Base-by-base conservation (phyloP, 2,329 filamentous ascomycete genomes). In the Alternaria triticimaculans region DNA sequence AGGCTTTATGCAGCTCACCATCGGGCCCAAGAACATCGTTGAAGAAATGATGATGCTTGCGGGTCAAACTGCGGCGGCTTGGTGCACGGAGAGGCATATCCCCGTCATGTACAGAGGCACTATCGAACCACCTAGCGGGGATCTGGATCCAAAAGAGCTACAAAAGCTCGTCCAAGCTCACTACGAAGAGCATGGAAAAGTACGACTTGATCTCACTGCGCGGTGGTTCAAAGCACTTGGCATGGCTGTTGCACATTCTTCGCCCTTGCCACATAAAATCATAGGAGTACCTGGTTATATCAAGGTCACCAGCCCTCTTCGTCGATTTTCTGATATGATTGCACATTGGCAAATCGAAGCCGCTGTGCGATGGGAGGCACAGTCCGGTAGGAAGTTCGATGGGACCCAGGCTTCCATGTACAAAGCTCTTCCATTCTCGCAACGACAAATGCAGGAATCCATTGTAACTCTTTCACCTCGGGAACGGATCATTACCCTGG, bases 271-370 rank as follows among this genome's bases (percentile, higher is more conserved):
- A 14, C 87, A 90, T 69, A 75, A 78, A 5, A 75, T 83, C 8
- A 78, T 89, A 3, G 87, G 86, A 37, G 76, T 87, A 26, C 77
- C 83, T 26, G 74, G 82, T 25, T 90, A 90, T 70, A 76, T 84
- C 62, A 89, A 87, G 76, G 83, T 84, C 55, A 90, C 88, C 0
- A 88, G 85, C 70, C 88, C 88, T 2, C 80, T 90, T 21, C 85
- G 88, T 55, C 83, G 88, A 41, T 90, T 86, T 74, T 82, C 81
- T 50, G 88, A 90, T 75, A 83, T 90, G 73, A 81, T 90, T 49
- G 80, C 83, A 11, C 88, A 90, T 72, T 90, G 88, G 83, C 88
- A 90, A 68, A 88, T 89, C 50, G 87, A 90, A 79, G 85, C 87
- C 7, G 87, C 86, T 2, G 69, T 90, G 44, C 85, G 86, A 11